phyloP scores from a whole-genome alignment of 805 yeast species.

The Nakazawaea wickerhamii region DNA sequence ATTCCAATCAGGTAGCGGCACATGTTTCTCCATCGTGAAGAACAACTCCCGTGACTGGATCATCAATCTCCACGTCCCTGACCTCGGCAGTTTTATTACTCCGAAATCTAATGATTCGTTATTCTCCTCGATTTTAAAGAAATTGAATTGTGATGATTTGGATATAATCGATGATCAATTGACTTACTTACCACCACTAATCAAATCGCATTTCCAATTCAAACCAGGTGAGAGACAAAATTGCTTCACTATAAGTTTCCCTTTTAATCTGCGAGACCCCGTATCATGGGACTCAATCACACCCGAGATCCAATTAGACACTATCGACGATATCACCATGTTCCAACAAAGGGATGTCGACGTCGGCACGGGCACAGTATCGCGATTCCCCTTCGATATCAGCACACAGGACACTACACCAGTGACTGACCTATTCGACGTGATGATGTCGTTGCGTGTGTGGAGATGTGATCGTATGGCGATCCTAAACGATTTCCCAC shows the following conservation, averaged over 20 bases:
- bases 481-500: neutral
- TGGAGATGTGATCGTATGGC: neutral
- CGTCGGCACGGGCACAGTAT: neutral
- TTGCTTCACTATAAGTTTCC: conserved; percentile 19
- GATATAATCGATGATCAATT: conserved; percentile 14
- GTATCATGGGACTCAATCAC: conserved; percentile 6
- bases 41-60: conserved; percentile 30
- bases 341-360: conserved; percentile 8
- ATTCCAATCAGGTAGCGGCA: conserved; percentile 20
- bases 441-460: conserved; percentile 8
- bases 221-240: neutral
- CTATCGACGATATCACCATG: conserved; percentile 8
- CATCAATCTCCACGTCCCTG: conserved; percentile 38
- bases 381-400: conserved; percentile 14
- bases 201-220: conserved; percentile 13
- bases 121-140: conserved; percentile 14
- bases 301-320: conserved; percentile 14
- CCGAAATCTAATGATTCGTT: conserved; percentile 23
- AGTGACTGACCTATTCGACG: conserved; percentile 7
- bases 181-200: conserved; percentile 18
- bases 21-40: conserved; percentile 29
- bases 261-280: conserved; percentile 19
- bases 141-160: conserved; percentile 9
- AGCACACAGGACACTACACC: neutral
- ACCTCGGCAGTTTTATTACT: conserved; percentile 29